Evolutionary conservation across 2,329 filamentous ascomycete species (phyloP), one percentile per base, ranked within the genome.

Genomic region (Aspergillus alliaceus): DNA sequence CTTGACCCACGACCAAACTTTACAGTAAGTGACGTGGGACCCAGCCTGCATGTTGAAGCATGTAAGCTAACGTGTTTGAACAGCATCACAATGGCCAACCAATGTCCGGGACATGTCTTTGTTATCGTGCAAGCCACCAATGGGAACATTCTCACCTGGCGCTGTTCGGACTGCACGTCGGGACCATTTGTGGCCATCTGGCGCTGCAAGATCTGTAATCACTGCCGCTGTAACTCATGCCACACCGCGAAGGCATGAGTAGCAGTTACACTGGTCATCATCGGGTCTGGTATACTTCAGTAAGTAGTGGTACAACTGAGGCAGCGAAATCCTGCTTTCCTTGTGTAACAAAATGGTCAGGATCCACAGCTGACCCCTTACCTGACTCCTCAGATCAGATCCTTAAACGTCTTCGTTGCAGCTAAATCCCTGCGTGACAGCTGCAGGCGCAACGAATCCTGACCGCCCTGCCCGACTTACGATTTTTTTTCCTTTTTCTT

Each of bases 111-210:
- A 50, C 74, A 77, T 56, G 58, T 65, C 34, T 76, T 76, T 56
- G 69, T 66, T 53, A 75, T 77, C 53, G 64, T 76, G 34, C 75
- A 77, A 60, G 67, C 71, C 11, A 73, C 72, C 46, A 76, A 77
- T 59, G 75, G 75, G 44, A 77, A 75, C 53, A 76, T 77, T 57
- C 65, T 77, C 53, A 73, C 72, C 50, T 77, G 75, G 75, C 70
- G 72, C n/a, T 77, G 75, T 62, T 76, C 72, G 4, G 71, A 75
- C 60, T 77, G 75, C 67, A 76, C 74, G 62, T 68, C 69, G 39
- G 75, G 75, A 22, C 75, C 75, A 34, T 76, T 72, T 54, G 64
- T 73, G 42, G 75, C 75, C 24, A 76, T 77, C 61, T 77, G 75
- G 75, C 74, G 69, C 24, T 77, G 75, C 70, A 77, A 77, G 66